Base-by-base conservation (phyloP, 2,329 filamentous ascomycete species). In the Colletotrichum eleusines region DNA sequence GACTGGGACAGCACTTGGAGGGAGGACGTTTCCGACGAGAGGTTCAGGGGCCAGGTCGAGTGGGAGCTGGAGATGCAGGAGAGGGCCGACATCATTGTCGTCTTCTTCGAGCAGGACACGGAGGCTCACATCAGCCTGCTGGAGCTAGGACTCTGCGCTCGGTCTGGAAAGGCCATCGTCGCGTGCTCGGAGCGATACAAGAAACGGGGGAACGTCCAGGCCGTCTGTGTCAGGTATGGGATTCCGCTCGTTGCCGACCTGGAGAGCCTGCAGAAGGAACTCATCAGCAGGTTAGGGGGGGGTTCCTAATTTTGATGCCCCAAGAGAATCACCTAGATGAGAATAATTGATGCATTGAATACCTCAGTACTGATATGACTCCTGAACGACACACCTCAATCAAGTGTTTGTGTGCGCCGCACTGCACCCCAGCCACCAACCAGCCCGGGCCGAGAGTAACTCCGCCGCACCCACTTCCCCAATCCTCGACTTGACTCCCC, bases 41-140 rank as follows among this genome's bases (percentile, higher is more conserved):
- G 79, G 0, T 91, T 88, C 78, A 77, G 77, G 11, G 78, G 84
- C 48, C 90, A 92, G 76, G 83, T 89, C 0, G 78, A 83, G 38
- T 92, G 90, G 89, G 90, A 92, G 80, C 81, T 91, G 2, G 81
- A 85, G 20, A 87, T 83, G 77, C 85, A 89, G 73, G 84, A 88
- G 18, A 71, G 73, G 1, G 87, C 87, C 0, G 83, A 86, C 73
- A 75, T 91, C 6, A 79, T 91, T 8, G 85, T 86, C 31, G 81
- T 91, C 64, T 89, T 87, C 76, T 88, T 91, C 66, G 84, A 87
- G 55, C 80, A 82, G 1, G 78, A 73, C 3, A 89, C 87, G 0
- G 79, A 82, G 57, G 88, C 88, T 9, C 87, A 88, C 1, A 83
- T 91, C 33, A 89, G 85, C 42, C 77, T 92, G 75, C 78, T 91